Conservation (phyloP, 1,139 yeast species). For the Nadsonia starkeyi-henricii region DNA sequence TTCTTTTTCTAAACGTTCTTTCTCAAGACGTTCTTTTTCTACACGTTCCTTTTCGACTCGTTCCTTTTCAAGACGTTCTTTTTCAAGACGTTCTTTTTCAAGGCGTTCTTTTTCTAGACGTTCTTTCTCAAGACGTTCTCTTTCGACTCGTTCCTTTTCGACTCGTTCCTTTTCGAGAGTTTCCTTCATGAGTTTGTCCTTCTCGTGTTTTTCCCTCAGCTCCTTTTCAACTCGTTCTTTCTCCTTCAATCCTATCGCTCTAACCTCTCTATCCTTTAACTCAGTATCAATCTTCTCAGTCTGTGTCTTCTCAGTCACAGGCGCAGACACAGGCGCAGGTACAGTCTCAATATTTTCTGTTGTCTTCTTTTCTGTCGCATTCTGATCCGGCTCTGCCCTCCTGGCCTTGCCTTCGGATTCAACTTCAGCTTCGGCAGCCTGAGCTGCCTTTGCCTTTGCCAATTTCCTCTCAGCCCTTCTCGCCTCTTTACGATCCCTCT, state of each 20-base stretch:
- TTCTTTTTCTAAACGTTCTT: slow-evolving; percentile 2
- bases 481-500: not conserved
- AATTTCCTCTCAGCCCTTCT: not conserved
- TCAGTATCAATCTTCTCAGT: too few relatives aligned
- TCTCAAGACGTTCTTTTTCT: not conserved
- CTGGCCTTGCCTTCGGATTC: too few relatives aligned
- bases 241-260: not conserved
- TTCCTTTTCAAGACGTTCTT: not conserved
- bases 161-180: not conserved
- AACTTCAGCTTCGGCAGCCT: too few relatives aligned
- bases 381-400: too few relatives aligned
- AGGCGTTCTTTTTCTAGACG: not conserved
- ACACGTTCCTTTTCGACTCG: not conserved
- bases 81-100: not conserved
- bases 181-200: not conserved
- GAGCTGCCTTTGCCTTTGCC: slow-evolving; percentile 1
- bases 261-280: too few relatives aligned
- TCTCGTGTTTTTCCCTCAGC: not conserved
- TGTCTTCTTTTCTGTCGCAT: too few relatives aligned
- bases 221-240: not conserved
- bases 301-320: not conserved
- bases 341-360: too few relatives aligned
- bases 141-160: not conserved
- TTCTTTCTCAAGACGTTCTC: not conserved
- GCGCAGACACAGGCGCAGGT: too few relatives aligned